Base-by-base conservation (phyloP, 768 basidiomycete species). In the Pleurotus cornucopiae region DNA sequence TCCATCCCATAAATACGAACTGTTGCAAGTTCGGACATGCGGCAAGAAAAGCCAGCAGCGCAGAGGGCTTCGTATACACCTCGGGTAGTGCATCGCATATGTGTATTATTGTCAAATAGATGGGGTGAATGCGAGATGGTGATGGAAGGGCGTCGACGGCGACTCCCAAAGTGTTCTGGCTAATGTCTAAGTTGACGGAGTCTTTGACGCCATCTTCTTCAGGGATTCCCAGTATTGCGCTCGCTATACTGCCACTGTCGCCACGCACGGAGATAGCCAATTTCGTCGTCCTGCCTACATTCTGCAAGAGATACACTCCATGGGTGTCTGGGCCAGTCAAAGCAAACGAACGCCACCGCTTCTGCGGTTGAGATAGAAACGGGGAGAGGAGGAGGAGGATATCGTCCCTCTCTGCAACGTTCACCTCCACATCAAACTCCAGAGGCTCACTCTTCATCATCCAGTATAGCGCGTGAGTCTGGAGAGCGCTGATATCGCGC, bases 321-420 rank as follows among this genome's bases (percentile, higher is more conserved):
- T 54, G 73, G 68, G 57, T 72, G 68, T 60, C 76, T 64, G 46
- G 51, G 6, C 76, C 75, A 16, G 71, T 68, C 51, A 87, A 68
- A 2, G 62, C 69, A 60, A 83, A 80, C 2, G 73, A 71, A 41
- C 76, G 71, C 86, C 87, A 89, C 40, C 89, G 80, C 56, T 71
- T 64, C 43, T 88, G 63, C 30, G 30, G 7, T 25, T 77, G 70
- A 7, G 79, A 72, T 0, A 90, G 70, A 37, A 89, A 72, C 4
- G 83, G 85, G 0, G 85, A 83, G 34, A 90, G 71, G 57, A 89
- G 74, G 6, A 87, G 79, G 3, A 89, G 74, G 34, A 88, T 71
- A 55, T 70, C 69, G 56, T 86, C 81, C 23, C 74, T 67, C 55
- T 77, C 72, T 18, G 69, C 55, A 16, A 83, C 67, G 13, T 76